Percentiles rank a stretch among this genome's conserved stretches.
Conservation (phyloP, 2,329 filamentous ascomycete species). For the Diaporthe capsici region DNA sequence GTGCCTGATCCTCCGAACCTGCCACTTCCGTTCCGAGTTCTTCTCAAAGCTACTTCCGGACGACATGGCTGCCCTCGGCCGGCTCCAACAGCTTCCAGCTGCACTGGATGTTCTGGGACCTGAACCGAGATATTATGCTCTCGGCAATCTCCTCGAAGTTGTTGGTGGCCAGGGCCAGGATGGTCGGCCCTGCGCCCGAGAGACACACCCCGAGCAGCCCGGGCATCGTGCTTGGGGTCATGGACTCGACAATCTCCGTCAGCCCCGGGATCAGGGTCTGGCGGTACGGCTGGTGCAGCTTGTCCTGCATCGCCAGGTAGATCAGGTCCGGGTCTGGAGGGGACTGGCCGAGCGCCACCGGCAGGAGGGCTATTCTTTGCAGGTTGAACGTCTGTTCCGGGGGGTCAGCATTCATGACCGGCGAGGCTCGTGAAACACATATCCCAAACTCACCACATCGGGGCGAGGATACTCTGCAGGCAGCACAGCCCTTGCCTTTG, state of each 20-base stretch:
- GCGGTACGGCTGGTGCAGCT: slow-evolving; percentile 96
- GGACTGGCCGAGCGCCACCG: slow-evolving; percentile 88
- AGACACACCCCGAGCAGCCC: slow-evolving; percentile 95
- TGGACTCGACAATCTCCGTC: slow-evolving; percentile 89
- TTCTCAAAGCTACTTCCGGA: slow-evolving; percentile 50
- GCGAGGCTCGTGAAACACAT: slow-evolving; percentile 12
- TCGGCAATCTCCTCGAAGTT: slow-evolving; percentile 91
- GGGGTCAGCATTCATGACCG: slow-evolving; percentile 12
- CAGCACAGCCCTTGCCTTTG: slow-evolving; percentile 88
- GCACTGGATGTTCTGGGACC: slow-evolving; percentile 80
- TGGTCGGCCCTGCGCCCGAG: slow-evolving; percentile 94
- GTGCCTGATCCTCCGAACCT: background rate
- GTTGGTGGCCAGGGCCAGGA: slow-evolving; percentile 89
- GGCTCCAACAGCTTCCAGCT: slow-evolving; percentile 91
- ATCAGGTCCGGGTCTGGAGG: slow-evolving; percentile 95
- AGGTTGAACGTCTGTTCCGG: slow-evolving; percentile 85
- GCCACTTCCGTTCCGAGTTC: no score
- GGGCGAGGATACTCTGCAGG: slow-evolving; percentile 83
- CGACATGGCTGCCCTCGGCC: slow-evolving; percentile 76
- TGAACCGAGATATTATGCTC: slow-evolving; percentile 82
- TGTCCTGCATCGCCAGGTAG: slow-evolving; percentile 98
- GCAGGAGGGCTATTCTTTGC: slow-evolving; percentile 91
- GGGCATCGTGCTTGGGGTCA: slow-evolving; percentile 88
- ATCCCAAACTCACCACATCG: slow-evolving; percentile 76
- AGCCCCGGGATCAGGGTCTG: slow-evolving; percentile 92